These are phyloP conservation scores for Eutypella sp. DNA, from an alignment of 2,329 filamentous ascomycete species.

Conservation along the genomic window DNA sequence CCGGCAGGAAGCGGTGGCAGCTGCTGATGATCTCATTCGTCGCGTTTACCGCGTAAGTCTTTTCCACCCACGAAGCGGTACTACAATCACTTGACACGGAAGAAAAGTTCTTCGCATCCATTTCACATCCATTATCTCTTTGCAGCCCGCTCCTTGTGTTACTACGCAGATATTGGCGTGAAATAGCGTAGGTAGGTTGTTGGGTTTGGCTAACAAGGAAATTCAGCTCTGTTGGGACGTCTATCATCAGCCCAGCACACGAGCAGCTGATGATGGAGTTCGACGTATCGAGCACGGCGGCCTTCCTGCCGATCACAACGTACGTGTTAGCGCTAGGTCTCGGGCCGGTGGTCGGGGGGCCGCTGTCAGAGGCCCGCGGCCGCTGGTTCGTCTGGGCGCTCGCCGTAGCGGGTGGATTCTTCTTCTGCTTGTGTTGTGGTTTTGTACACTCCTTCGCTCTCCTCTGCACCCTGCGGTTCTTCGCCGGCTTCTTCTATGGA, in stretches of 20 bases:
- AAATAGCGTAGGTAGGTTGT: too few species aligned
- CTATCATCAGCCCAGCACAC: conserved; percentile 47
- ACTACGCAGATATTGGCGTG: too few species aligned
- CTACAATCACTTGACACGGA: too few species aligned
- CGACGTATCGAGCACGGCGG: conserved; percentile 46
- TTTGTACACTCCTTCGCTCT: conserved; percentile 45
- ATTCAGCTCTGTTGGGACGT: conserved; percentile 47
- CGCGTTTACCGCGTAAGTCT: background rate
- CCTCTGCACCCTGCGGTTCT: conserved; percentile 50
- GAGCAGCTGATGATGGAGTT: conserved; percentile 47
- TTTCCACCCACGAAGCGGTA: too few species aligned
- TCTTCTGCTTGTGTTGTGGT: conserved; percentile 53
- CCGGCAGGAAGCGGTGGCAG: background rate
- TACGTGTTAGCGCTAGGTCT: conserved; percentile 57
- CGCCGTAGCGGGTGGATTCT: conserved; percentile 40
- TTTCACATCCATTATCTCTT: background rate
- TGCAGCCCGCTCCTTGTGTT: background rate
- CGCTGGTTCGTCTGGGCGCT: conserved; percentile 47
- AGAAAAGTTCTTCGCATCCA: background rate
- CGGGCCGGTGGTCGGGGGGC: conserved; percentile 55
- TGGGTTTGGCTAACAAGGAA: conserved; percentile 2
- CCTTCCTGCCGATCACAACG: conserved; percentile 54
- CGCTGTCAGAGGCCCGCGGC: conserved; percentile 54
- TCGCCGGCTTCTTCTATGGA: conserved; percentile 47
- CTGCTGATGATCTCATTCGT: background rate